Conservation (phyloP, 2,329 filamentous ascomycete genomes). For the Penicillium sp. region DNA sequence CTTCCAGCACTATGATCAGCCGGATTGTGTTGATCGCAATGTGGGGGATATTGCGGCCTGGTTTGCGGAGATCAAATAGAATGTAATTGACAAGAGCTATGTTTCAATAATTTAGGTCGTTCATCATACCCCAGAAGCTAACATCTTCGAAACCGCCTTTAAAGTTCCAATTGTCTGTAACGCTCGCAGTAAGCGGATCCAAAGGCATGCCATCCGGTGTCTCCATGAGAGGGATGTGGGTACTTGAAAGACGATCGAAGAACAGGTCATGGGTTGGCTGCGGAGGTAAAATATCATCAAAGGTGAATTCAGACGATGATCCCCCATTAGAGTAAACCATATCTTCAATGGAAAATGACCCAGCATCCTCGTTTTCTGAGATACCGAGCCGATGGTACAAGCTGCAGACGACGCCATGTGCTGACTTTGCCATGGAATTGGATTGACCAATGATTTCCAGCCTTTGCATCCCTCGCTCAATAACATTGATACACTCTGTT, state of each 20-base stretch:
- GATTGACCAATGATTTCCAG: slow-evolving; percentile 14
- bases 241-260: slow-evolving; percentile 13
- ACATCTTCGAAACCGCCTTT: slow-evolving; percentile 15
- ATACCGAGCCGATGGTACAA: slow-evolving; percentile 15
- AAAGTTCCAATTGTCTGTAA: slow-evolving; percentile 11
- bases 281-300: slow-evolving; percentile 14
- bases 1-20: slow-evolving; percentile 35
- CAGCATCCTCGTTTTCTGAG: background rate
- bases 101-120: slow-evolving; percentile 12
- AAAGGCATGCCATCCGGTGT: slow-evolving; percentile 1
- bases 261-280: slow-evolving; percentile 22
- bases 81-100: background rate
- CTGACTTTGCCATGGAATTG: slow-evolving; percentile 23
- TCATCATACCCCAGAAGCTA: slow-evolving; percentile 25
- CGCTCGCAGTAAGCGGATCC: background rate
- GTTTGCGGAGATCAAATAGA: slow-evolving; percentile 26
- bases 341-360: background rate
- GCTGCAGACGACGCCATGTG: slow-evolving; percentile 16
- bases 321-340: background rate
- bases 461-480: slow-evolving; percentile 16
- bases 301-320: background rate
- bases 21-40: slow-evolving; percentile 31
- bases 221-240: slow-evolving; percentile 1
- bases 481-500: slow-evolving; percentile 5
- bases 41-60: slow-evolving; percentile 32